phyloP scores from a whole-genome alignment of 108 stramenopile genomes.

The Cylindrotheca fusiformis region DNA sequence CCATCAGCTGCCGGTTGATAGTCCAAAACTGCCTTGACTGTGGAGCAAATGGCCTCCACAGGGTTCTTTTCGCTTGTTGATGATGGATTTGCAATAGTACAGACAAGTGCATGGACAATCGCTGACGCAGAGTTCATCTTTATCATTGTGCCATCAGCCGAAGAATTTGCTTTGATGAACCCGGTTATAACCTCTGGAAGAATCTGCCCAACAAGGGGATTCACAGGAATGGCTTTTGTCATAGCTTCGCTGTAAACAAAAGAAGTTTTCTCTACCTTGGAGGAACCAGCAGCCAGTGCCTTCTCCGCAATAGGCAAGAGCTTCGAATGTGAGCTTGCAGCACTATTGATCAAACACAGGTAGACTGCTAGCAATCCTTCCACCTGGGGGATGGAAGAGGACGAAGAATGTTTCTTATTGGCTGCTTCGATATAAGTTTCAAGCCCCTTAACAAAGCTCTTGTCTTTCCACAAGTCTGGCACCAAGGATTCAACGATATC shows the following conservation, averaged over 20 bases:
- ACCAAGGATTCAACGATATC: constrained; percentile 44
- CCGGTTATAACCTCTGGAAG: constrained; percentile 64
- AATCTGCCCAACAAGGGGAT: constrained; percentile 45
- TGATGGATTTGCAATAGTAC: constrained; percentile 52
- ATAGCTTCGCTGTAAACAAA: constrained; percentile 46
- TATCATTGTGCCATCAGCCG: constrained; percentile 17
- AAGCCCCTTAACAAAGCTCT: constrained; percentile 40
- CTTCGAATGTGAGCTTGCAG: constrained; percentile 24
- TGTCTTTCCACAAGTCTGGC: constrained; percentile 47
- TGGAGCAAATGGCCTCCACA: constrained; percentile 30
- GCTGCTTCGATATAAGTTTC: constrained; percentile 55
- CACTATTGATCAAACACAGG: constrained; percentile 38
- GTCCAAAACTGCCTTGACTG: constrained; percentile 51
- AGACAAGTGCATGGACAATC: constrained; percentile 49
- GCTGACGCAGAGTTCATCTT: constrained; percentile 27
- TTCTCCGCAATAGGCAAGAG: constrained; percentile 43
- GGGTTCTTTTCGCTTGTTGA: constrained; percentile 11
- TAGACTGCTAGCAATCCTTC: constrained; percentile 67
- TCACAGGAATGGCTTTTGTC: constrained; percentile 41
- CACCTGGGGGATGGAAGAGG: constrained; percentile 54
- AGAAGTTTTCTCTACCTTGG: constrained; percentile 41
- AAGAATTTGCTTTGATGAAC: constrained; percentile 42
- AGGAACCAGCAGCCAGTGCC: constrained; percentile 46
- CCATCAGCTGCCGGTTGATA: constrained; percentile 47
- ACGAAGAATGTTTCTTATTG: constrained; percentile 57